Conservation (phyloP, 1,139 yeast genomes). For the Lipomyces yarrowii region DNA sequence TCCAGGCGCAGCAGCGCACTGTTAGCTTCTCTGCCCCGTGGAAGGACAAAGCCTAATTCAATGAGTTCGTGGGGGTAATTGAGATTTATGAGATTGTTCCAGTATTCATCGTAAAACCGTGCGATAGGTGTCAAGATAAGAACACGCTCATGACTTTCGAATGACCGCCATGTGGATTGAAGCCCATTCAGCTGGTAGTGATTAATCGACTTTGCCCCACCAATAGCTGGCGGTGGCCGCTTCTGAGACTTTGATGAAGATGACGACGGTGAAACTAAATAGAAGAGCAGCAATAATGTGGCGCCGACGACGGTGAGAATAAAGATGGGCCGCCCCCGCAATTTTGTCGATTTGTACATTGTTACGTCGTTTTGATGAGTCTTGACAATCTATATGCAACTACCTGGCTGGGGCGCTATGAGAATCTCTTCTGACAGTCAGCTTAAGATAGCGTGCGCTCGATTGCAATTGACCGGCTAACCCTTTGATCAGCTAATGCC, state of each 20-base stretch:
- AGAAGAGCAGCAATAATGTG: constrained; percentile 13
- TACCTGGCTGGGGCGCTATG: not conserved
- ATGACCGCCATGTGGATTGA: constrained; percentile 23
- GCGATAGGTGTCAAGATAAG: constrained; percentile 88
- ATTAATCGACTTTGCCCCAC: constrained; percentile 26
- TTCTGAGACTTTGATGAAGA: constrained; percentile 1
- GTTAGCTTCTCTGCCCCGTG: constrained; percentile 80
- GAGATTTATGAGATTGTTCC: constrained; percentile 76
- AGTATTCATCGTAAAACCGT: constrained; percentile 77
- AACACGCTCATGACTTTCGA: constrained; percentile 70
- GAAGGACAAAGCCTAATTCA: constrained; percentile 89
- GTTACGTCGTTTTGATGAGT: not conserved
- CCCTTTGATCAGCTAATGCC: not conserved
- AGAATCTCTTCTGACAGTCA: not conserved
- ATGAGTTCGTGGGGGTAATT: constrained; percentile 82
- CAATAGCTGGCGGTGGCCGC: constrained; percentile 24
- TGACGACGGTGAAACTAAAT: constrained; percentile 10
- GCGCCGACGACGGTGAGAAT: constrained; percentile 4
- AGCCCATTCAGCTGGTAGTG: constrained; percentile 21
- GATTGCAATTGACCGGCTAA: too few species aligned
- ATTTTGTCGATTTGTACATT: constrained; percentile 9
- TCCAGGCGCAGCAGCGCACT: constrained; percentile 70
- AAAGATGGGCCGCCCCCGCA: constrained; percentile 9
- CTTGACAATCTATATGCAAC: not conserved
- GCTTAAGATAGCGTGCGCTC: not conserved